These are phyloP conservation scores for Cytidiella melzeri DNA, from an alignment of 768 basidiomycete species.

Conservation along the genomic window DNA sequence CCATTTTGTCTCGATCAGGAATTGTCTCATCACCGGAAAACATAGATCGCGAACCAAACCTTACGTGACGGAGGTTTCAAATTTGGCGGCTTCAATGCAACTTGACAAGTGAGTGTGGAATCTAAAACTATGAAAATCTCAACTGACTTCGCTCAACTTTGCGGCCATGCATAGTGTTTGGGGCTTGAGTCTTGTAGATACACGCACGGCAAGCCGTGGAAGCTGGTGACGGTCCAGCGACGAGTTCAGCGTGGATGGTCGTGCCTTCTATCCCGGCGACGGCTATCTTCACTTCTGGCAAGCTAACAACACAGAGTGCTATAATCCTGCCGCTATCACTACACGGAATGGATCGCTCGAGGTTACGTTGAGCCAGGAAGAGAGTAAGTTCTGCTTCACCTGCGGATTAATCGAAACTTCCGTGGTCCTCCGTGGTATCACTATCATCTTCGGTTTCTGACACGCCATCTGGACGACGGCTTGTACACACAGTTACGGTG, in stretches of 20 bases:
- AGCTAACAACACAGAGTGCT: conserved; percentile 67
- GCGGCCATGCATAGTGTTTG: conserved; percentile 36
- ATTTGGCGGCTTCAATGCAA: conserved; percentile 39
- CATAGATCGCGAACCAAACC: too few species aligned
- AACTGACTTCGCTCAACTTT: too few species aligned
- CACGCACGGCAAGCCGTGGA: conserved; percentile 36
- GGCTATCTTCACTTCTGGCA: conserved; percentile 82
- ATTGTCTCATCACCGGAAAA: too few species aligned
- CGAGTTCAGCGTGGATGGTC: conserved; percentile 71
- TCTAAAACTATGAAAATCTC: too few species aligned
- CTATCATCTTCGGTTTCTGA: conserved; percentile 43
- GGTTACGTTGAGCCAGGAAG: conserved; percentile 50
- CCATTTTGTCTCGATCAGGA: too few species aligned
- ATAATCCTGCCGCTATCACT: conserved; percentile 65
- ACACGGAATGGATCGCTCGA: conserved; percentile 36
- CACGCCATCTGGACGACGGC: conserved; percentile 53
- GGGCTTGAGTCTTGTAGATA: conserved; percentile 48
- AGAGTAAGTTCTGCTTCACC: conserved; percentile 82
- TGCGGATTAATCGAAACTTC: conserved; percentile 68
- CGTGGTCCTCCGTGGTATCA: conserved; percentile 65
- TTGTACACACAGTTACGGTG: conserved; percentile 86
- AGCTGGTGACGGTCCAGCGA: conserved; percentile 83
- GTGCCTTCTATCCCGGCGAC: conserved; percentile 71
- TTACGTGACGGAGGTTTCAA: conserved; percentile 39
- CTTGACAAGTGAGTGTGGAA: conserved; percentile 40